A percentile compares a stretch with the other conserved stretches of the same genome.
Evolutionary conservation across 164 flowering plant species (phyloP).

Genomic region (Dillenia turbinata): DNA sequence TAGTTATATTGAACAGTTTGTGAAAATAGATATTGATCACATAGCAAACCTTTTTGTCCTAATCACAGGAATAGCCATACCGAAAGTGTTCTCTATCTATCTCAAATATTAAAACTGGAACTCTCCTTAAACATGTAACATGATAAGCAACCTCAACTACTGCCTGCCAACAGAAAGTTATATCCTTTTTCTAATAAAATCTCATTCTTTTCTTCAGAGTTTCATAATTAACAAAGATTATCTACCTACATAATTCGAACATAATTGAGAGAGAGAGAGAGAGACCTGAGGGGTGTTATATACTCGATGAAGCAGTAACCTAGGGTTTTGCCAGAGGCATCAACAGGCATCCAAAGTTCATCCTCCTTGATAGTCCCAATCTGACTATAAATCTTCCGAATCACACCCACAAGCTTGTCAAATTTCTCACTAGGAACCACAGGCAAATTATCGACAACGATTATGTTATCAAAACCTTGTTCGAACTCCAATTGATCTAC

Average conservation of each 20-base stretch:
- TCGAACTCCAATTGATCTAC: slow-evolving; percentile 69
- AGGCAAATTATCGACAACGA: slow-evolving; percentile 85
- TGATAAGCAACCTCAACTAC: too few species aligned
- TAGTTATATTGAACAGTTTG: too few species aligned
- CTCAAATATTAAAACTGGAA: too few species aligned
- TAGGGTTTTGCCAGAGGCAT: slow-evolving; percentile 51
- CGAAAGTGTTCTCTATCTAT: too few species aligned
- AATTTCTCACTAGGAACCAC: slow-evolving; percentile 81
- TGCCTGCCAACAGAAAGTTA: too few species aligned
- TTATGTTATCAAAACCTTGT: slow-evolving; percentile 55
- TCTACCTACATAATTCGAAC: background rate
- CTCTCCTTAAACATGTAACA: too few species aligned
- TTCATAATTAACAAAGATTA: background rate
- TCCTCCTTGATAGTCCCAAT: slow-evolving; percentile 76
- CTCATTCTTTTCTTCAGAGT: too few species aligned
- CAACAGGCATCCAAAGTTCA: slow-evolving; percentile 88
- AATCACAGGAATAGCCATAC: too few species aligned
- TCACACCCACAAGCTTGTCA: slow-evolving; percentile 80
- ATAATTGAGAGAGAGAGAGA: background rate
- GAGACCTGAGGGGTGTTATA: slow-evolving; percentile 78
- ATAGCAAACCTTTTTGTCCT: too few species aligned
- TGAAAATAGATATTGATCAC: too few species aligned
- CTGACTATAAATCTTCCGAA: slow-evolving; percentile 78
- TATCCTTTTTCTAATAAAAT: too few species aligned
- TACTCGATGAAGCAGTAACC: slow-evolving; percentile 91